Conservation (phyloP, 495 filamentous ascomycete species). For the Polyplosphaeria fusca region DNA sequence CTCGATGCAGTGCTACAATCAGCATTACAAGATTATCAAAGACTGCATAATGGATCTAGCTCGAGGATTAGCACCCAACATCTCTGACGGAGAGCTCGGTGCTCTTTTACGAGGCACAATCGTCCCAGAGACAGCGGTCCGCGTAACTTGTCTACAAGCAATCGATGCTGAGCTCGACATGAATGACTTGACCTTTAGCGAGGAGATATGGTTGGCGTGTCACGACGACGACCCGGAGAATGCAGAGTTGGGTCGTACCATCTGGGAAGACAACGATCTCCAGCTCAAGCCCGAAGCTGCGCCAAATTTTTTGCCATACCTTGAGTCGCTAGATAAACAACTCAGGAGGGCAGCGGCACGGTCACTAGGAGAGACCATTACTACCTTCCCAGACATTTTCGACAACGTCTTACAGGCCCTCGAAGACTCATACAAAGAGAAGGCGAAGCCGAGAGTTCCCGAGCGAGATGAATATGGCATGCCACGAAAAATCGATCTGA, state of each 20-base stretch:
- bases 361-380: conserved; percentile 70
- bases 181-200: conserved; percentile 76
- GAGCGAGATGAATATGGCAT: conserved; percentile 90
- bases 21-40: conserved; percentile 91
- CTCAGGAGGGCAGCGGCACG: conserved; percentile 79
- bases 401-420: conserved; percentile 58
- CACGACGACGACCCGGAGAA: conserved; percentile 92
- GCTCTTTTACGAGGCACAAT: conserved; percentile 71
- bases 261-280: conserved; percentile 92
- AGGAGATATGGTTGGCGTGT: conserved; percentile 88
- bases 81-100: conserved; percentile 63
- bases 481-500: conserved; percentile 76
- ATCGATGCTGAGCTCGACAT: conserved; percentile 89
- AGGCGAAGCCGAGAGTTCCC: conserved; percentile 74
- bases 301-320: conserved; percentile 67
- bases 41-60: conserved; percentile 84
- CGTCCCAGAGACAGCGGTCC: conserved; percentile 72
- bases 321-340: conserved; percentile 72
- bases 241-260: conserved; percentile 71
- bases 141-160: conserved; percentile 83
- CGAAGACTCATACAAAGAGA: conserved; percentile 64
- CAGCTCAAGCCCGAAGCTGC: conserved; percentile 64
- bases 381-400: conserved; percentile 56
- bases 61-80: conserved; percentile 72
- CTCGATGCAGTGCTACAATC: conserved; percentile 83